Evolutionary conservation across 2,329 filamentous ascomycete genomes (phyloP).

Genomic region (Meredithiella fracta): DNA sequence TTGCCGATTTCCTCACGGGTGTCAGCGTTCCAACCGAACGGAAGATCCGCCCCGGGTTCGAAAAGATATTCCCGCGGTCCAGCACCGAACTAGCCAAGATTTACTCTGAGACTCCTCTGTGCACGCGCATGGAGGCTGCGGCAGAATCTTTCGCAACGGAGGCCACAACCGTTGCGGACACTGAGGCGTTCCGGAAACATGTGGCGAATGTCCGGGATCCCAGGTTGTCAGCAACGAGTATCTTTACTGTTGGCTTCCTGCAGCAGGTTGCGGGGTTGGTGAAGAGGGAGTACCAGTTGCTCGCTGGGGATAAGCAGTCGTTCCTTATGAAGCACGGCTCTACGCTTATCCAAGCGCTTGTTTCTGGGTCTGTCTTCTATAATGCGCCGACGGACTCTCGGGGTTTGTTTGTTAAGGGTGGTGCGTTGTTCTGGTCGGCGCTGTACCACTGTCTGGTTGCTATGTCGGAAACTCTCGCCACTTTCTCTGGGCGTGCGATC

Average conservation of each 20-base stretch:
- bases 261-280: constrained; percentile 41
- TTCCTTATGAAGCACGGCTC: constrained; percentile 1
- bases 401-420: constrained; percentile 45
- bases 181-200: constrained; percentile 35
- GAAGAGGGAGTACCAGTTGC: background rate
- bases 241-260: constrained; percentile 37
- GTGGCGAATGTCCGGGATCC: constrained; percentile 36
- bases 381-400: constrained; percentile 38
- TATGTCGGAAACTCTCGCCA: constrained; percentile 49
- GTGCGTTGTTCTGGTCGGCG: constrained; percentile 47
- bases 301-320: constrained; percentile 1
- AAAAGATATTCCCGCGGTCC: constrained; percentile 29
- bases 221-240: constrained; percentile 36
- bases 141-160: constrained; percentile 36
- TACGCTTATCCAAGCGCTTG: constrained; percentile 22
- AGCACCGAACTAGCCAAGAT: constrained; percentile 27
- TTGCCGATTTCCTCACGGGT: constrained; percentile 51
- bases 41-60: constrained; percentile 31
- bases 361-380: constrained; percentile 53
- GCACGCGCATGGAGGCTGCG: constrained; percentile 34
- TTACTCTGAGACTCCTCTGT: constrained; percentile 37
- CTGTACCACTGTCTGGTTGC: constrained; percentile 45
- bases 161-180: constrained; percentile 31
- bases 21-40: constrained; percentile 49
- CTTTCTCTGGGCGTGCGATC: constrained; percentile 1